Conservation (phyloP, 495 filamentous ascomycete genomes). For the Glutinoglossum americanum region DNA sequence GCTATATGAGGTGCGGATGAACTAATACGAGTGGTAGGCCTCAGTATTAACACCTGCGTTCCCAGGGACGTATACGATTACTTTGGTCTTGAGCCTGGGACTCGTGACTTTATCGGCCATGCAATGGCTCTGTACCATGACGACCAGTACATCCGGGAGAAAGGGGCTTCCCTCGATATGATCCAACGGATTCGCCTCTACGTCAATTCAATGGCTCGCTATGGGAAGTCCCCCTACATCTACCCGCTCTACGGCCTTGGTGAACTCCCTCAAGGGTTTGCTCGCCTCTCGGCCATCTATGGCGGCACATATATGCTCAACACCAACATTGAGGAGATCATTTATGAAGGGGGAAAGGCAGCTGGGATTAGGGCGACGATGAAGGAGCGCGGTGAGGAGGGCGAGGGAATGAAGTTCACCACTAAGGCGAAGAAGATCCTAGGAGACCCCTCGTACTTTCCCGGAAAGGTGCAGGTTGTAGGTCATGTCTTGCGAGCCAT, state of each 20-base stretch:
- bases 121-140: conserved; percentile 90
- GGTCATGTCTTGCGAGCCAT: conserved; percentile 90
- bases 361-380: conserved; percentile 93
- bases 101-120: conserved; percentile 90
- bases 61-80: conserved; percentile 98
- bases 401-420: conserved; percentile 74
- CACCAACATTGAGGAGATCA: conserved; percentile 72
- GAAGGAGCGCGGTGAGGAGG: conserved; percentile 54
- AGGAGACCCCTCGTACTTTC: conserved; percentile 93
- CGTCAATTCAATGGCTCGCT: conserved; percentile 92
- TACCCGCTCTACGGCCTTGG: conserved; percentile 96
- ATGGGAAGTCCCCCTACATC: conserved; percentile 98
- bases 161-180: conserved; percentile 59
- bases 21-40: conserved; percentile 28
- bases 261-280: conserved; percentile 95
- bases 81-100: conserved; percentile 78
- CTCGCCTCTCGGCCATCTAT: conserved; percentile 90
- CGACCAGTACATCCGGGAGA: conserved; percentile 59
- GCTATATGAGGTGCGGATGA: conserved; percentile 3
- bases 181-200: conserved; percentile 89
- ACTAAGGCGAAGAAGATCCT: conserved; percentile 93
- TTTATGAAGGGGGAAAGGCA: conserved; percentile 61
- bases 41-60: conserved; percentile 55
- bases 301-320: conserved; percentile 99
- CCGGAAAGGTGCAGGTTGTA: conserved; percentile 61